phyloP scores from a whole-genome alignment of 2,329 filamentous ascomycete species.

The Claviceps sp. region DNA sequence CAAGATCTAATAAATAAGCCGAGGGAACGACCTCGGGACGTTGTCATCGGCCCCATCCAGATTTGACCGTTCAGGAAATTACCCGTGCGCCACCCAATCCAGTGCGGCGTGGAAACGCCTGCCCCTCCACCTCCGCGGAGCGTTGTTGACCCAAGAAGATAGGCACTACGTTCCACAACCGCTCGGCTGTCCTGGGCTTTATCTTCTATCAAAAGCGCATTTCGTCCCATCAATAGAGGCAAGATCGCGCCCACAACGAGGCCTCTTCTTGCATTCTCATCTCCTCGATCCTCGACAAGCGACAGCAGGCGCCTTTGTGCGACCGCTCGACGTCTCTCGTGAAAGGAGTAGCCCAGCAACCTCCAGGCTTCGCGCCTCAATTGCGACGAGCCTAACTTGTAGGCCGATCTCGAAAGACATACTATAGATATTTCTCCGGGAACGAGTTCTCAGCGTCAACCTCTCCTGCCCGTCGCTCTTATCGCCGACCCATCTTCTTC shows the following conservation, averaged over 20 bases:
- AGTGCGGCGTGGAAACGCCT: too few relatives aligned
- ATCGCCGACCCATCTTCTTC: not conserved
- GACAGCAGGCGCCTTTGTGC: not conserved
- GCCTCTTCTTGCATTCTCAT: not conserved
- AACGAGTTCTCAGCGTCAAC: not conserved
- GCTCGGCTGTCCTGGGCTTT: not conserved
- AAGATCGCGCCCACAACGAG: not conserved
- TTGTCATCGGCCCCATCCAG: too few relatives aligned
- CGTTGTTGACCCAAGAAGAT: not conserved
- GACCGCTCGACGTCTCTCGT: not conserved
- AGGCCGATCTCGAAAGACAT: not conserved
- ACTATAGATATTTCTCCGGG: not conserved
- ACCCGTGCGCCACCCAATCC: too few relatives aligned
- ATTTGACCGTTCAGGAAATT: too few relatives aligned
- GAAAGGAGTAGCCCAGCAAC: not conserved
- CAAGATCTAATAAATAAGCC: too few relatives aligned
- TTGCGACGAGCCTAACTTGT: not conserved
- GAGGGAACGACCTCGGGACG: too few relatives aligned
- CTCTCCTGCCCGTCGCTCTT: too few relatives aligned
- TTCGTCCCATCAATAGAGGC: too few relatives aligned
- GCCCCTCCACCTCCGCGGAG: not conserved
- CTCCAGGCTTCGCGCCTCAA: not conserved
- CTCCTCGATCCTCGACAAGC: not conserved
- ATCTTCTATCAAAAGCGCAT: too few relatives aligned
- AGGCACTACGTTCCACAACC: not conserved